Evolutionary conservation across 352 stramenopile species (phyloP).

Genomic region (Aphanomyces cochlioides): DNA sequence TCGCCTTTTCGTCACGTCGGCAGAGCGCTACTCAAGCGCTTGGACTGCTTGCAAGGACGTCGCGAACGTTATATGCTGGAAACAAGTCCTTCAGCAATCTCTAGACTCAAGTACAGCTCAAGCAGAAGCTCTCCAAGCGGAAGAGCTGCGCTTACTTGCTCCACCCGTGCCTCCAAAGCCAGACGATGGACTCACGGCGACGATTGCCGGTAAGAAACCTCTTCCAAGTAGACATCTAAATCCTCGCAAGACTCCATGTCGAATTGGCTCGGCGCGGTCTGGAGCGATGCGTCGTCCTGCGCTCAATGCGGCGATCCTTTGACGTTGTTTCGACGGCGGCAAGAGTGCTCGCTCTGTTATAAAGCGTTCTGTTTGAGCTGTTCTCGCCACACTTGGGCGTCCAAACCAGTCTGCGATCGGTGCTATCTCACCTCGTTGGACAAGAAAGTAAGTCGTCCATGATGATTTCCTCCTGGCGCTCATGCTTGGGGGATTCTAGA

Average conservation of each 20-base stretch:
- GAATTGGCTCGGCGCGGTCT: slow-evolving; percentile 42
- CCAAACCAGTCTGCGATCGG: slow-evolving; percentile 56
- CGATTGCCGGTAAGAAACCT: not conserved
- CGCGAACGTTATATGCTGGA: slow-evolving; percentile 75
- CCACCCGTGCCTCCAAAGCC: not conserved
- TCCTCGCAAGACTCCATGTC: slow-evolving; percentile 8
- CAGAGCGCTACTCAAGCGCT: slow-evolving; percentile 39
- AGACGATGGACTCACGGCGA: not conserved
- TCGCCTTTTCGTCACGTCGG: slow-evolving; percentile 35
- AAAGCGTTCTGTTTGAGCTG: slow-evolving; percentile 55
- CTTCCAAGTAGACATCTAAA: not conserved
- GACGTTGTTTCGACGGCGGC: slow-evolving; percentile 68
- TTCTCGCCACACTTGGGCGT: slow-evolving; percentile 49
- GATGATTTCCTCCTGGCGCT: too few species aligned
- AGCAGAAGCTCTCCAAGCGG: slow-evolving; percentile 44
- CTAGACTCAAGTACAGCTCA: slow-evolving; percentile 41
- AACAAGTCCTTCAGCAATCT: slow-evolving; percentile 43
- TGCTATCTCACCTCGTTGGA: slow-evolving; percentile 75
- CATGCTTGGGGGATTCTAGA: too few species aligned
- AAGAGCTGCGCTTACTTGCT: slow-evolving; percentile 36
- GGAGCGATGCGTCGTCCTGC: slow-evolving; percentile 19
- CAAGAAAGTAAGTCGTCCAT: slow-evolving; percentile 37
- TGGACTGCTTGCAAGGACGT: slow-evolving; percentile 64
- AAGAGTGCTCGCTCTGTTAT: slow-evolving; percentile 49
- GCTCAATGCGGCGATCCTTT: slow-evolving; percentile 59